Conservation (phyloP, 768 basidiomycete species). For the Hericium erinaceus region DNA sequence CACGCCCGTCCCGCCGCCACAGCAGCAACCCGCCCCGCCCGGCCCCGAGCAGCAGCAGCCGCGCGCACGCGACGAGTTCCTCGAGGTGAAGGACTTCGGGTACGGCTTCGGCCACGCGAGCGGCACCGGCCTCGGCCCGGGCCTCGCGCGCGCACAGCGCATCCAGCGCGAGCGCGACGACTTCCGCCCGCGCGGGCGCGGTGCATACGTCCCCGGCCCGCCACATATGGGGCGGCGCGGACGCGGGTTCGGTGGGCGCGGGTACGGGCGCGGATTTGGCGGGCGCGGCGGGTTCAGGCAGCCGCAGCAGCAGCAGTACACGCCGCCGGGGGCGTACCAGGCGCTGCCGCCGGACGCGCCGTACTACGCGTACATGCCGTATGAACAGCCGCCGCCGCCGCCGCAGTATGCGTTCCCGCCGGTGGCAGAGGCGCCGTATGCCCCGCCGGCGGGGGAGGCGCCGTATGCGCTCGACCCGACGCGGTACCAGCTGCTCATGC, state of each 20-base stretch:
- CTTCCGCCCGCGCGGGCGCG: conserved; percentile 26
- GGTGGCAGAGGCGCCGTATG: conserved; percentile 6
- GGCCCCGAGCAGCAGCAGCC: conserved; percentile 9
- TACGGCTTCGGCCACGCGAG: conserved; percentile 49
- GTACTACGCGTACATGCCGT: conserved; percentile 14
- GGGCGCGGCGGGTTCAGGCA: not conserved
- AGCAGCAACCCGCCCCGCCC: conserved; percentile 2
- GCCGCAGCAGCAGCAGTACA: not conserved
- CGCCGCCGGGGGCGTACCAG: conserved; percentile 12
- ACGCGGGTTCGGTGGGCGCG: conserved; percentile 4
- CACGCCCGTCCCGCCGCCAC: conserved; percentile 4
- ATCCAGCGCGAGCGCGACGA: conserved; percentile 19
- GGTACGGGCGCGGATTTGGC: conserved; percentile 1
- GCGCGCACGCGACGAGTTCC: conserved; percentile 26
- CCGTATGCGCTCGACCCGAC: conserved; percentile 57
- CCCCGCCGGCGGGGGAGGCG: conserved; percentile 35
- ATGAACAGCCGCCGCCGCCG: conserved; percentile 16
- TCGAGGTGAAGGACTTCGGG: conserved; percentile 53
- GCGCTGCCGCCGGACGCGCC: conserved; percentile 18
- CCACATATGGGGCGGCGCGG: conserved; percentile 19
- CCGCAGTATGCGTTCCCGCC: conserved; percentile 17
- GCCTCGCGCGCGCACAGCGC: conserved; percentile 22
- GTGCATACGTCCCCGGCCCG: conserved; percentile 9
- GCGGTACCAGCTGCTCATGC: conserved; percentile 62
- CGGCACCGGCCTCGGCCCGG: conserved; percentile 26